Conservation (phyloP, 305 asterid species). For the Fraxinus baroniana region DNA sequence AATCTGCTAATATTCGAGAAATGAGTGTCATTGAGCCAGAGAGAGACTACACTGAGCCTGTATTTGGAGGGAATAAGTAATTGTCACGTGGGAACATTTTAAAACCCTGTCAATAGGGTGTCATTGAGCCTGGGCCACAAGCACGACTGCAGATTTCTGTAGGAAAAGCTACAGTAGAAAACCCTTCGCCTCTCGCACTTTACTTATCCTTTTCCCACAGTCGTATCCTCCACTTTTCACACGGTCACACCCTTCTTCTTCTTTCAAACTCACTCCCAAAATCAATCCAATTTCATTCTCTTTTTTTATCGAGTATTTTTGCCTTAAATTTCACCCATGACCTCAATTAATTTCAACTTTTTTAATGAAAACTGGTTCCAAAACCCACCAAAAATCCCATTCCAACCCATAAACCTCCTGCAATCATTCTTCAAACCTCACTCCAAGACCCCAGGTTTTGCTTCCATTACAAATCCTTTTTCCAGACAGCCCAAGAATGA, state of each 20-base stretch:
- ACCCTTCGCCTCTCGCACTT: background rate
- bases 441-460: constrained; percentile 50
- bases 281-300: background rate
- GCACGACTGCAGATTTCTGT: too few species aligned
- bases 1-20: too few species aligned
- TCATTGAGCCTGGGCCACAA: too few species aligned
- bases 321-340: constrained; percentile 40
- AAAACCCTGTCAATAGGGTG: too few species aligned
- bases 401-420: constrained; percentile 50
- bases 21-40: too few species aligned
- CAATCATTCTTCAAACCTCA: constrained; percentile 54
- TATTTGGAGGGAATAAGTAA: too few species aligned
- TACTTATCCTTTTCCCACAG: background rate
- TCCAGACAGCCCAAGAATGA: constrained; percentile 40
- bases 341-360: constrained; percentile 66
- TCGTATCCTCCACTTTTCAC: background rate
- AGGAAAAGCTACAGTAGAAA: background rate
- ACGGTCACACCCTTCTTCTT: background rate
- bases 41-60: too few species aligned
- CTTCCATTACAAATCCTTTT: constrained; percentile 62
- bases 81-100: too few species aligned
- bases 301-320: background rate
- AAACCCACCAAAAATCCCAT: constrained; percentile 46
- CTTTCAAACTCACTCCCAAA: background rate
- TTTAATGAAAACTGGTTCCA: constrained; percentile 74